phyloP scores from a whole-genome alignment of 2,329 filamentous ascomycete genomes.

The Verticillium dahliae region DNA sequence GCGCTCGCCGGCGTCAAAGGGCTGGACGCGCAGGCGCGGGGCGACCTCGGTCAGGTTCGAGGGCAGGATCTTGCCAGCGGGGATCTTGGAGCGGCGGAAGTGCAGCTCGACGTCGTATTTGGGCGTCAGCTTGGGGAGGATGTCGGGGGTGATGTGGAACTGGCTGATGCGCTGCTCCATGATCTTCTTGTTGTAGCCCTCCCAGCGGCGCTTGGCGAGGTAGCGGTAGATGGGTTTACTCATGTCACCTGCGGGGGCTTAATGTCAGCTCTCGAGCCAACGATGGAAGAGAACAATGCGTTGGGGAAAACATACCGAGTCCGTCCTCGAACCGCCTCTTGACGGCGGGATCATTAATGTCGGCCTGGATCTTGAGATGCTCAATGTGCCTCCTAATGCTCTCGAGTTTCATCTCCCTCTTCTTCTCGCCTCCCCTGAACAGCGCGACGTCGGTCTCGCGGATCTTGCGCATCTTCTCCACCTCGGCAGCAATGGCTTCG shows the following conservation, averaged over 20 bases:
- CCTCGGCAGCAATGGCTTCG: slow-evolving; percentile 59
- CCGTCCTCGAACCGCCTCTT: slow-evolving; percentile 95
- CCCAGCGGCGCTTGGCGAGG: slow-evolving; percentile 84
- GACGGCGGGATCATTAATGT: slow-evolving; percentile 90
- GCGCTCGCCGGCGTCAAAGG: slow-evolving; percentile 75
- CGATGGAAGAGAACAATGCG: background rate
- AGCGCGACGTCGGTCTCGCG: slow-evolving; percentile 50
- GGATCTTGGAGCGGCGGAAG: slow-evolving; percentile 64
- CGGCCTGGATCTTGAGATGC: slow-evolving; percentile 77
- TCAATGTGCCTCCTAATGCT: slow-evolving; percentile 70
- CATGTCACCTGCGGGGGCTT: slow-evolving; percentile 67
- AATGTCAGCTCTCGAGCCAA: background rate
- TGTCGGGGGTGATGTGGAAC: slow-evolving; percentile 81
- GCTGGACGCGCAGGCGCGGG: slow-evolving; percentile 74
- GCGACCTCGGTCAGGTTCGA: slow-evolving; percentile 65
- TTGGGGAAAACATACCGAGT: slow-evolving; percentile 51
- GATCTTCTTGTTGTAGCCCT: slow-evolving; percentile 70
- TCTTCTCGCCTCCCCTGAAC: slow-evolving; percentile 51
- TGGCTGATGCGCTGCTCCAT: slow-evolving; percentile 81
- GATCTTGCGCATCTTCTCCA: slow-evolving; percentile 62
- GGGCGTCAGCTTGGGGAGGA: slow-evolving; percentile 74
- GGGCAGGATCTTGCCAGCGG: slow-evolving; percentile 73
- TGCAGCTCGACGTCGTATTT: slow-evolving; percentile 73
- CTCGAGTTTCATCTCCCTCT: slow-evolving; percentile 59
- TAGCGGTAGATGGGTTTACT: slow-evolving; percentile 91